Conservation (phyloP, 495 filamentous ascomycete genomes). For the Patellaria atrata region DNA sequence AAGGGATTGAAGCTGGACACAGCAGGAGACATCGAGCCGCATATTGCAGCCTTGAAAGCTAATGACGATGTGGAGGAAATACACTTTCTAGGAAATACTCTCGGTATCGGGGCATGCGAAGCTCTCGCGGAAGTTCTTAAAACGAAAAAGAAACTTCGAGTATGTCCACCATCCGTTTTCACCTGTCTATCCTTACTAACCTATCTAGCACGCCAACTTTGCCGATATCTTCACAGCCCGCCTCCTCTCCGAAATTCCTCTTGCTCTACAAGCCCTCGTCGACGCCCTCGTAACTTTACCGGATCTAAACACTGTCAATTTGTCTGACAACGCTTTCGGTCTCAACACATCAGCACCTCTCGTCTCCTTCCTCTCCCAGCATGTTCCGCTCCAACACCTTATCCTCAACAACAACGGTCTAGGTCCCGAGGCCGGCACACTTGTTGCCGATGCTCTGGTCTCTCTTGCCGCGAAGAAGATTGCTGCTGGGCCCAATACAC, state of each 20-base stretch:
- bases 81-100: slow-evolving; percentile 72
- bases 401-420: slow-evolving; percentile 98
- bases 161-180: slow-evolving; percentile 24
- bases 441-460: slow-evolving; percentile 65
- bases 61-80: slow-evolving; percentile 70
- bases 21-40: slow-evolving; percentile 70
- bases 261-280: slow-evolving; percentile 70
- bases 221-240: slow-evolving; percentile 96
- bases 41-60: slow-evolving; percentile 58
- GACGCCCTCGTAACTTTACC: slow-evolving; percentile 71
- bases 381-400: slow-evolving; percentile 77
- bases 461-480: slow-evolving; percentile 72
- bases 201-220: slow-evolving; percentile 57
- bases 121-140: slow-evolving; percentile 65
- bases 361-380: slow-evolving; percentile 62
- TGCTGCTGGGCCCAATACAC: slow-evolving; percentile 45
- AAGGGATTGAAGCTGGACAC: slow-evolving; percentile 83
- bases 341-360: slow-evolving; percentile 54
- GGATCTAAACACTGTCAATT: slow-evolving; percentile 76
- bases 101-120: slow-evolving; percentile 76
- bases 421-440: slow-evolving; percentile 71
- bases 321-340: slow-evolving; percentile 96
- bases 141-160: slow-evolving; percentile 64
- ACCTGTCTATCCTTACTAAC: neutral
- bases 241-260: slow-evolving; percentile 84